Conservation (phyloP, 805 yeast species). For the Zygotorulaspora sp. region DNA sequence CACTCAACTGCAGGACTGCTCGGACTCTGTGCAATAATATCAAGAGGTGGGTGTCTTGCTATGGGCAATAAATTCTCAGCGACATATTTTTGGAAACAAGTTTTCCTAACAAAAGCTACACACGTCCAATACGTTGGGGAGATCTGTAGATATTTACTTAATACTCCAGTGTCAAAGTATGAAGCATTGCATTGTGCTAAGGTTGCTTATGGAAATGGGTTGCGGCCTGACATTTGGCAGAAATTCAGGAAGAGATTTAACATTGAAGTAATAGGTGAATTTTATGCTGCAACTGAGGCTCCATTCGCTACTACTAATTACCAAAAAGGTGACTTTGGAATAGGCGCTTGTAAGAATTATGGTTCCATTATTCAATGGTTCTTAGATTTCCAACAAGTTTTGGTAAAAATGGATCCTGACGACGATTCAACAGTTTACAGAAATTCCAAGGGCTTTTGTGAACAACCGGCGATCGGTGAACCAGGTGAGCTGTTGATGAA, state of each 20-base stretch:
- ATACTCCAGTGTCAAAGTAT: conserved; percentile 59
- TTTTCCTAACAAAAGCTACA: conserved; percentile 62
- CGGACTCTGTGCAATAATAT: conserved; percentile 68
- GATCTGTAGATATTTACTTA: conserved; percentile 78
- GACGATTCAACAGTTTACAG: conserved; percentile 70
- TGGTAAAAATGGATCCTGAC: conserved; percentile 75
- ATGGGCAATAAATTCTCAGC: conserved; percentile 79
- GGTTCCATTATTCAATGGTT: conserved; percentile 55
- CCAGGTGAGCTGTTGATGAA: conserved; percentile 87
- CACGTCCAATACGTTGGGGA: conserved; percentile 94
- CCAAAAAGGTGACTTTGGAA: conserved; percentile 73
- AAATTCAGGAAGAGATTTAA: conserved; percentile 73
- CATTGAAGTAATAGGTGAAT: conserved; percentile 76
- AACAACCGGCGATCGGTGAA: conserved; percentile 50
- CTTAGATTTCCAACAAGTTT: conserved; percentile 49
- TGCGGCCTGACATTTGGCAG: conserved; percentile 83
- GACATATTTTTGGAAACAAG: conserved; percentile 86
- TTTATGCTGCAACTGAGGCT: conserved; percentile 90
- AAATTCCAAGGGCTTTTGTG: conserved; percentile 62
- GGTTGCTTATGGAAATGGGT: conserved; percentile 86
- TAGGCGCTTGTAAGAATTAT: conserved; percentile 84
- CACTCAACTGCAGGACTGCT: conserved; percentile 91
- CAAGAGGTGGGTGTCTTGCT: conserved; percentile 70
- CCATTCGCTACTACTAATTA: conserved; percentile 82
- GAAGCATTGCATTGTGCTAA: conserved; percentile 57